Base-by-base conservation (phyloP, 352 stramenopile species). In the Phytophthora ohioensis region DNA sequence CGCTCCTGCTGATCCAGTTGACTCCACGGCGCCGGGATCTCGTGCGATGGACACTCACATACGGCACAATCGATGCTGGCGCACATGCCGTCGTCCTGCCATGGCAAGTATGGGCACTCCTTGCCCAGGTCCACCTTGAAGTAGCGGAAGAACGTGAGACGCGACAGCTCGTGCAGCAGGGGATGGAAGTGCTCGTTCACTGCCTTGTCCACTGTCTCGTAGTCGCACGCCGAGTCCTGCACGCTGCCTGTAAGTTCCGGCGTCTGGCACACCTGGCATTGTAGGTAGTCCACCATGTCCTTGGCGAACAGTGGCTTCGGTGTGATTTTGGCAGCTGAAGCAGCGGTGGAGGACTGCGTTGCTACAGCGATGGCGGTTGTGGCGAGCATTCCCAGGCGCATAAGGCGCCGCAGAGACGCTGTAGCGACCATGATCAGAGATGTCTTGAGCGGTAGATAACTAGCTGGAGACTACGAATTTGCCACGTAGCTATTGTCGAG, bases 71-170 rank as follows among this genome's bases (percentile, higher is more conserved):
- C 92, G 57, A 90, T 82, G 61, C 90, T 95, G 51, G 85, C 84
- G 73, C 94, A 98, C 84, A 94, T 91, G 48, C 91, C 91, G 56
- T 98, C 93, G 69, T 97, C 90, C 35, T 94, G 75, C 93, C 93
- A 98, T 46, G 71, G 66, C 49, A 72, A 47, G 68, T 93, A 97
- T 0, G 90, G 90, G 56, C 94, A 98, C 51, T 91, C 76, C 43
- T 92, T 92, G 55, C 87, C 87, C 46, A 98, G 76, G 71, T 98
- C 91, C 31, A 97, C 91, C 58, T 97, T 96, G 67, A 97, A 98
- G 81, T 97, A 98, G 42, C 92, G 92, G 71, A 98, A 98, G 78
- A 98, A 98, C 12, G 84, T 91, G 53, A 92, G 79, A 46, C 78
- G 78, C 34, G 88, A 91, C 32, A 96, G 80, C 58, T 94, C 88